These are phyloP conservation scores for Picochlorum sp. DNA, from an alignment of 139 green algal species.

Conservation along the genomic window DNA sequence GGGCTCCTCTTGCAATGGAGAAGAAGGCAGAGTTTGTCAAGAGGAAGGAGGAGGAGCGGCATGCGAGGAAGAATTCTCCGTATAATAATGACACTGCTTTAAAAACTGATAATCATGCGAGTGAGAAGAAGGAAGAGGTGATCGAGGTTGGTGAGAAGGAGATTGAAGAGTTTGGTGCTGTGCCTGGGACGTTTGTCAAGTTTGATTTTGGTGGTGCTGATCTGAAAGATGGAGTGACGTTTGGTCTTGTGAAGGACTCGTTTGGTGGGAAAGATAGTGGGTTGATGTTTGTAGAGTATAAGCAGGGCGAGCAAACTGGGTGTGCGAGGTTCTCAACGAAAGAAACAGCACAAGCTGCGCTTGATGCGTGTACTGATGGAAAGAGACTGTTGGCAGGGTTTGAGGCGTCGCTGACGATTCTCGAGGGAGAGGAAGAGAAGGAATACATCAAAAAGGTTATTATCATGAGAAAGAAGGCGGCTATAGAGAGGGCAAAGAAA, in stretches of 20 bases:
- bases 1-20: slow-evolving; percentile 49
- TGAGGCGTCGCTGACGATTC: slow-evolving; percentile 26
- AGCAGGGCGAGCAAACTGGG: slow-evolving; percentile 27
- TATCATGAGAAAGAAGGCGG: background rate
- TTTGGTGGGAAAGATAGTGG: slow-evolving; percentile 39
- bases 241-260: slow-evolving; percentile 33
- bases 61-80: slow-evolving; percentile 19
- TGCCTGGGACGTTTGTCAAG: slow-evolving; percentile 28
- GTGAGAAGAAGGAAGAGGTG: background rate
- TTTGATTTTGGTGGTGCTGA: slow-evolving; percentile 32
- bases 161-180: slow-evolving; percentile 1
- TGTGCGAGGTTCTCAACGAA: slow-evolving; percentile 37
- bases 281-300: slow-evolving; percentile 44
- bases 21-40: slow-evolving; percentile 57
- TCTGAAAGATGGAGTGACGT: slow-evolving; percentile 25
- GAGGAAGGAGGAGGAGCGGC: slow-evolving; percentile 52
- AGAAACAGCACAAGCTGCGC: slow-evolving; percentile 24
- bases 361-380: slow-evolving; percentile 27
- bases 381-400: slow-evolving; percentile 35
- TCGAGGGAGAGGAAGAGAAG: slow-evolving; percentile 58
- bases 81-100: slow-evolving; percentile 6
- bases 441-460: slow-evolving; percentile 44
- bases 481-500: background rate
- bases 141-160: background rate
- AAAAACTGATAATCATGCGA: background rate